These are phyloP conservation scores for Beverwykella pulmonaria DNA, from an alignment of 495 filamentous ascomycete species.

Conservation along the genomic window DNA sequence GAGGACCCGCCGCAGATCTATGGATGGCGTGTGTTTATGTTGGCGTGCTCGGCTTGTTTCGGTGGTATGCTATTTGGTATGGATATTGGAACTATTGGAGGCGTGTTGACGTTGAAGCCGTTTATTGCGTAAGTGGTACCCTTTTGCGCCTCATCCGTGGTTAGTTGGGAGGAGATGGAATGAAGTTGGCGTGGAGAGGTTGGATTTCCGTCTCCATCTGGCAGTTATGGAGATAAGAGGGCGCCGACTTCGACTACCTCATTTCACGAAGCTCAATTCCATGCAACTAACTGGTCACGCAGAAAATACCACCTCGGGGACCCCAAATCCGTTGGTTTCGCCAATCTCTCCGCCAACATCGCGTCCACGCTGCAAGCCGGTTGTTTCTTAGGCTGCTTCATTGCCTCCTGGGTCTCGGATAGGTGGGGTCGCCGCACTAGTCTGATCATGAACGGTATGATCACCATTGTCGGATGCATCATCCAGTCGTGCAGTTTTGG, in stretches of 20 bases:
- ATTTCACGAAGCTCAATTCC: no score
- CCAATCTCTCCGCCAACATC: slow-evolving; percentile 57
- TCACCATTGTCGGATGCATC: slow-evolving; percentile 44
- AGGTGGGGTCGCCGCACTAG: slow-evolving; percentile 33
- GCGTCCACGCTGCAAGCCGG: slow-evolving; percentile 69
- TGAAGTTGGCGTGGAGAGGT: no score
- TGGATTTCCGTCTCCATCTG: no score
- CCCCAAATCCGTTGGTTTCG: slow-evolving; percentile 35
- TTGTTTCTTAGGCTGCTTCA: slow-evolving; percentile 66
- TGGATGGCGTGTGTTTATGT: slow-evolving; percentile 71
- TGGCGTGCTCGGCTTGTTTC: slow-evolving; percentile 75
- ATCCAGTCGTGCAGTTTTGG: slow-evolving; percentile 46
- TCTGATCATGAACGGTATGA: slow-evolving; percentile 46
- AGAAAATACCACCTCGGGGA: slow-evolving; percentile 55
- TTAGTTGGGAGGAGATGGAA: no score
- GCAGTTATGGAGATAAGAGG: slow-evolving; percentile 5
- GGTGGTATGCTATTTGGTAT: slow-evolving; percentile 75
- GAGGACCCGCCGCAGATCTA: slow-evolving; percentile 75
- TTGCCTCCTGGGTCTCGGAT: slow-evolving; percentile 37
- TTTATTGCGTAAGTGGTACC: slow-evolving; percentile 50
- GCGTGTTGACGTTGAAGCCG: slow-evolving; percentile 57
- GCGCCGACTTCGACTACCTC: no score
- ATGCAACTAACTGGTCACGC: background rate
- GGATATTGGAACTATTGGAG: slow-evolving; percentile 67
- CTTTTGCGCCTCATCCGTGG: no score